Percentiles rank a stretch among this genome's conserved stretches.
Conservation (phyloP, 176 grass and related monocot species). For the Bonia amplexicaulis region DNA sequence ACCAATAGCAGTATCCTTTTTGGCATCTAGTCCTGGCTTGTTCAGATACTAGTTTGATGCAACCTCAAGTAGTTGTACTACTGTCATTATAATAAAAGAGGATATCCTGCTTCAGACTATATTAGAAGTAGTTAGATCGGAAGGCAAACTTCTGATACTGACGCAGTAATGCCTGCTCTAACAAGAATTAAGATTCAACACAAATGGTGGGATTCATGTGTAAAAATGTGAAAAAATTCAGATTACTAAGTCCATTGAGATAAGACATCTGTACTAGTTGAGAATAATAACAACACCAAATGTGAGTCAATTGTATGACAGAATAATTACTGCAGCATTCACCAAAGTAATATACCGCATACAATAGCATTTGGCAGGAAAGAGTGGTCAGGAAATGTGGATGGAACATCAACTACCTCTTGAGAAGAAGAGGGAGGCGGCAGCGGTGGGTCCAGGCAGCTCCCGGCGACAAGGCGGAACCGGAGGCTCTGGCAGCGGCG, state of each 20-base stretch:
- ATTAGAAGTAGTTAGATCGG: neutral
- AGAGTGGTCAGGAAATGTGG: constrained; percentile 5
- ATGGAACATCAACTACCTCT: constrained; percentile 20
- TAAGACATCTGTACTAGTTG: neutral
- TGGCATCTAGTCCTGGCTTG: neutral
- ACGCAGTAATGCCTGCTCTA: neutral
- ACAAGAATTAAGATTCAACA: neutral
- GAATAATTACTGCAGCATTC: neutral
- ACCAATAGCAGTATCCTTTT: neutral
- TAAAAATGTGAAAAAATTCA: no score
- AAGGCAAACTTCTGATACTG: neutral
- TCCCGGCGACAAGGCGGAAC: no score
- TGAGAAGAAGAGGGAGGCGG: no score
- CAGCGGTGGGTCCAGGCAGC: no score
- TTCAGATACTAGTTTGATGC: neutral
- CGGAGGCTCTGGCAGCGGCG: no score
- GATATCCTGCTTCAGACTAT: neutral
- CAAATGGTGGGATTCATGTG: neutral
- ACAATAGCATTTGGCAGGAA: neutral
- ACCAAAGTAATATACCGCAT: neutral
- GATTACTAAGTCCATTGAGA: no score
- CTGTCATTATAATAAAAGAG: neutral
- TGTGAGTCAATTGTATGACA: neutral
- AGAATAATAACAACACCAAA: neutral
- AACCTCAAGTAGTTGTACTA: neutral